These are phyloP conservation scores for Apophysomyces sp. DNA, from an alignment of 371 early-diverging fungal species.

Conservation along the genomic window DNA sequence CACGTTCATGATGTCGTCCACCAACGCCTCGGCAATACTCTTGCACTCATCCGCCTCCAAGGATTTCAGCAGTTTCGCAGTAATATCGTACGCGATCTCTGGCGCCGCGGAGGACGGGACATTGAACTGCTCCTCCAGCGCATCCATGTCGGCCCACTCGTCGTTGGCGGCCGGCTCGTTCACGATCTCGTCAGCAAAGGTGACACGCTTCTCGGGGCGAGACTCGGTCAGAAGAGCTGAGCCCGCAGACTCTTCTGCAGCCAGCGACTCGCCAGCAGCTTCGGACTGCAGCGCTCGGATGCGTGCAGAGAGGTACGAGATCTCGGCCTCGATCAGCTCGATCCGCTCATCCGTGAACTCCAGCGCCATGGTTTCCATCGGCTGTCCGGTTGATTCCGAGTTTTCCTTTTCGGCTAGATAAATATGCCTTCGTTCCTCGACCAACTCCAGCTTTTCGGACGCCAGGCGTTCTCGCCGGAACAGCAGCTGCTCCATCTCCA, in stretches of 20 bases:
- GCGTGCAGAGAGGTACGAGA: constrained; percentile 72
- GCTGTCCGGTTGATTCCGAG: constrained; percentile 49
- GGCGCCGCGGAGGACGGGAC: constrained; percentile 54
- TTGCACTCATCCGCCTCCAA: constrained; percentile 71
- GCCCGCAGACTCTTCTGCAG: constrained; percentile 54
- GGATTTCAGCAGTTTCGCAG: constrained; percentile 64
- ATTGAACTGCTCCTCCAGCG: constrained; percentile 54
- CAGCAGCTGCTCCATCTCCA: constrained; percentile 51
- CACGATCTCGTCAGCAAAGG: constrained; percentile 50
- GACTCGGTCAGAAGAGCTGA: constrained; percentile 20
- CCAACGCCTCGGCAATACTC: constrained; percentile 65
- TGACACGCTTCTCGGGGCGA: constrained; percentile 39
- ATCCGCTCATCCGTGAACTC: constrained; percentile 82
- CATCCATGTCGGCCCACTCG: constrained; percentile 46
- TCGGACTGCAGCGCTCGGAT: constrained; percentile 73
- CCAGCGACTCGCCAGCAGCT: constrained; percentile 53
- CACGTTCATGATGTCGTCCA: constrained; percentile 79
- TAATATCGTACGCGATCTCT: constrained; percentile 58
- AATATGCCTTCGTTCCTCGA: constrained; percentile 70
- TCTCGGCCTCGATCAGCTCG: constrained; percentile 81
- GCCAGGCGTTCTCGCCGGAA: constrained; percentile 60
- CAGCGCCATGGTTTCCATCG: constrained; percentile 54
- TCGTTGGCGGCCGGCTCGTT: constrained; percentile 19
- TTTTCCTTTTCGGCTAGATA: constrained; percentile 61
- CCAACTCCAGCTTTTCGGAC: constrained; percentile 70